Base-by-base conservation (phyloP, 2,329 filamentous ascomycete species). In the Chrysoporthe puriensis region DNA sequence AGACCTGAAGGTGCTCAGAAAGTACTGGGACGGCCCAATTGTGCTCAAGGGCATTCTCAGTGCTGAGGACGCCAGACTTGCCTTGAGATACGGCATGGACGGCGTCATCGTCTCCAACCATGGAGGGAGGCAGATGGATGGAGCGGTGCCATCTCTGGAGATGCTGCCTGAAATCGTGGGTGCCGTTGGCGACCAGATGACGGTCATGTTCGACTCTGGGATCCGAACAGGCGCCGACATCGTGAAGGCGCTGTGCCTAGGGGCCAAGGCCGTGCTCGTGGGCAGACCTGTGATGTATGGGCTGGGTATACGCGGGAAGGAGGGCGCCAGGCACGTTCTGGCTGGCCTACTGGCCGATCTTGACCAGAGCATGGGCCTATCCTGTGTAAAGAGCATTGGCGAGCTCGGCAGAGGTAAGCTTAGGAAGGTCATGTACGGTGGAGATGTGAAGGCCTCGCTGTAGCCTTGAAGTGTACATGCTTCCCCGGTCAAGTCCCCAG, bases 1-100 rank as follows among this genome's bases (percentile, higher is more conserved):
- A 1, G 82, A 92, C 48, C 75, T 92, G 46, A 79, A 80, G n/a
- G 79, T 86, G 60, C 73, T 92, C 70, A 81, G 84, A 70, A 79
- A 84, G 72, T 75, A 88, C 67, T 91, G 89, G 87, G 81, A 86
- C 69, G 88, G 88, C 0, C 87, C 88, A 0, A 86, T 93, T 63
- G 84, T 87, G 69, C 80, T 88, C 46, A 90, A 90, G 75, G 88
- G 87, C 0, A 86, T 87, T 21, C 79, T 84, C 65, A 81, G 81
- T 57, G 79, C 81, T 1, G 81, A 83, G 18, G 85, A 87, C 67
- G 84, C 83, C 0, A 74, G 78, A 40, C 70, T 81, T 21, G 85
- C 84, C 0, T 77, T 81, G 13, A 67, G 79, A 65, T 67, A 79
- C 62, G 83, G 83, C 0, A 78, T 81, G 3, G 79, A 84, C 58